A percentile compares a stretch with the other conserved stretches of the same genome.
Evolutionary conservation across 2,329 filamentous ascomycete species (phyloP).

Genomic region (Cercospora nicotianae): DNA sequence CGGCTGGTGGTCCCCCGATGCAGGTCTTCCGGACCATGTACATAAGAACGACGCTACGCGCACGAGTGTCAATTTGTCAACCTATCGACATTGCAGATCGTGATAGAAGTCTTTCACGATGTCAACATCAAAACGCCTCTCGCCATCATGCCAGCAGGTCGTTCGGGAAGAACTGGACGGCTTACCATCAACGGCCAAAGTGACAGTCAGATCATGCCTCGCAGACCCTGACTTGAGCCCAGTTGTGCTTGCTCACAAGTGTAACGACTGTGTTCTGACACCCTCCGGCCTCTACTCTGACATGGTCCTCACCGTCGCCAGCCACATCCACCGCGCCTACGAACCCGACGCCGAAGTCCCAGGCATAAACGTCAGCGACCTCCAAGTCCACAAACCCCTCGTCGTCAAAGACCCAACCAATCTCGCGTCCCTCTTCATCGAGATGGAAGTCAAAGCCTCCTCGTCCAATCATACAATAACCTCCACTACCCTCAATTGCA

Average conservation of each 20-base stretch:
- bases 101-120: background rate
- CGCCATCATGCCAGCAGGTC: conserved; percentile 31
- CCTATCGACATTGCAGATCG: background rate
- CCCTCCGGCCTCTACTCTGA: conserved; percentile 39
- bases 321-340: conserved; percentile 28
- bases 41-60: background rate
- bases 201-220: conserved; percentile 32
- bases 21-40: background rate
- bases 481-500: conserved; percentile 18
- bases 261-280: conserved; percentile 37
- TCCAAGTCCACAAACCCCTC: conserved; percentile 33
- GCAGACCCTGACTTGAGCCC: conserved; percentile 28
- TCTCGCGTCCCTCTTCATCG: conserved; percentile 29
- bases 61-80: background rate
- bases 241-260: conserved; percentile 36
- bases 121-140: conserved; percentile 17
- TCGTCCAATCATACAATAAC: background rate
- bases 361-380: conserved; percentile 31
- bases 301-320: conserved; percentile 36
- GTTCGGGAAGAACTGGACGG: conserved; percentile 20
- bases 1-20: background rate
- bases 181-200: conserved; percentile 14
- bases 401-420: conserved; percentile 27
- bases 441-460: conserved; percentile 28
- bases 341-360: conserved; percentile 17